Conservation (phyloP, 1,139 yeast species). For the Hemisphaericaspora lyxosophila region DNA sequence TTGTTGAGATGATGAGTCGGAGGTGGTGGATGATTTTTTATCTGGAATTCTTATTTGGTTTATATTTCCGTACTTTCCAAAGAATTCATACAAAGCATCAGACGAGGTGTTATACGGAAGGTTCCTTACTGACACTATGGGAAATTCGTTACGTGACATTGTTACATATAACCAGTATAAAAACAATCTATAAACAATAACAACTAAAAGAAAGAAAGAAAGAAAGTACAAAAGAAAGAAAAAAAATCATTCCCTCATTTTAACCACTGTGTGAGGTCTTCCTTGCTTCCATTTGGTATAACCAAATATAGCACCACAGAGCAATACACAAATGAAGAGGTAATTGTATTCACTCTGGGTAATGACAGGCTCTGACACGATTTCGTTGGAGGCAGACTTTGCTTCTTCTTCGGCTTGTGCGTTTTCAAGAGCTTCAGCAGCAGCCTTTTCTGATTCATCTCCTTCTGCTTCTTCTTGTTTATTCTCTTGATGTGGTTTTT, state of each 20-base stretch:
- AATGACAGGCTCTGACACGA: too few species aligned
- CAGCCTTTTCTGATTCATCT: background rate
- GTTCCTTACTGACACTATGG: constrained; percentile 58
- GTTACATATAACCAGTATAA: background rate
- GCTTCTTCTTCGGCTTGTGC: background rate
- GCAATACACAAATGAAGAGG: background rate
- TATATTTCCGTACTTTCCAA: constrained; percentile 58
- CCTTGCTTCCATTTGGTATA: background rate
- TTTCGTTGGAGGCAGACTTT: background rate
- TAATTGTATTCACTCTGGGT: background rate
- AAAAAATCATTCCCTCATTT: background rate
- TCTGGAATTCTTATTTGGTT: constrained; percentile 46
- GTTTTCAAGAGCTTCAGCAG: background rate
- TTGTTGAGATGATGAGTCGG: constrained; percentile 27
- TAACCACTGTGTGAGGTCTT: background rate
- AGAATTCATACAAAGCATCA: constrained; percentile 50
- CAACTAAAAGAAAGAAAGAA: background rate
- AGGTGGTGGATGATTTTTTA: constrained; percentile 14
- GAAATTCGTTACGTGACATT: constrained; percentile 27
- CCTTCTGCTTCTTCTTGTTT: constrained; percentile 9
- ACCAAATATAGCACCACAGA: background rate
- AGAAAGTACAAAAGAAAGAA: background rate
- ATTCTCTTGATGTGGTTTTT: constrained; percentile 10
- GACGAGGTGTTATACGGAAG: constrained; percentile 54
- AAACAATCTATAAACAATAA: background rate